A percentile compares a stretch with the other conserved stretches of the same genome.
Evolutionary conservation across 176 grass and related monocot species (phyloP).

Genomic region (Hyparrhenia diplandra): DNA sequence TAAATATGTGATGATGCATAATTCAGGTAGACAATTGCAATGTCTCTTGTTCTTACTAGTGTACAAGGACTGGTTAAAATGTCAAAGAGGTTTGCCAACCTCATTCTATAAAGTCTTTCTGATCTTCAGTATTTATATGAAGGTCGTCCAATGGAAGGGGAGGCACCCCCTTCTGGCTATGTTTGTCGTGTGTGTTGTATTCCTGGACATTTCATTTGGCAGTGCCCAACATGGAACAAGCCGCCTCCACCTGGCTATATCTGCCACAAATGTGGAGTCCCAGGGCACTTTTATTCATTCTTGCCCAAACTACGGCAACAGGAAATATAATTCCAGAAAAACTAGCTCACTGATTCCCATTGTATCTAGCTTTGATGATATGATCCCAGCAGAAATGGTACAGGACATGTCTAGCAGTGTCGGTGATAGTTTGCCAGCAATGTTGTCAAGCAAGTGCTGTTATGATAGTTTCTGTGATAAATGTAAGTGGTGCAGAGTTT

Average conservation of each 20-base stretch:
- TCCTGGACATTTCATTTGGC: constrained; percentile 32
- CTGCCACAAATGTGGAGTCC: constrained; percentile 36
- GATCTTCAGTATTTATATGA: neutral
- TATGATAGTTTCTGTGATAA: constrained; percentile 39
- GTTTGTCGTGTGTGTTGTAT: constrained; percentile 20
- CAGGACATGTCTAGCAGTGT: neutral
- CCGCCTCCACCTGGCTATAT: constrained; percentile 28
- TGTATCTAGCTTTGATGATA: constrained; percentile 14
- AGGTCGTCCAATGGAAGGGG: constrained; percentile 9
- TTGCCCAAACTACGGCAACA: constrained; percentile 38
- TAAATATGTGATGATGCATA: neutral
- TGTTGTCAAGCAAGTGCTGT: constrained; percentile 23
- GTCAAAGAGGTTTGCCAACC: neutral
- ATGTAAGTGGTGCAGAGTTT: constrained; percentile 19
- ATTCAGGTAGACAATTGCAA: neutral
- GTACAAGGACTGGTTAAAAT: neutral
- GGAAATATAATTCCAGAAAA: constrained; percentile 29
- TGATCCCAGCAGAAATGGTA: constrained; percentile 8
- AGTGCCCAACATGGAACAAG: neutral
- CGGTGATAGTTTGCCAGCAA: constrained; percentile 17
- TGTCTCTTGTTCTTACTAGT: neutral
- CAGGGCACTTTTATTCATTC: constrained; percentile 39
- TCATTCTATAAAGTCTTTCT: too few relatives aligned
- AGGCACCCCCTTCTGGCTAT: constrained; percentile 22
- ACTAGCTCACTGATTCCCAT: neutral